Conservation (phyloP, 2,329 filamentous ascomycete genomes). For the Sarocladium brachiariae region DNA sequence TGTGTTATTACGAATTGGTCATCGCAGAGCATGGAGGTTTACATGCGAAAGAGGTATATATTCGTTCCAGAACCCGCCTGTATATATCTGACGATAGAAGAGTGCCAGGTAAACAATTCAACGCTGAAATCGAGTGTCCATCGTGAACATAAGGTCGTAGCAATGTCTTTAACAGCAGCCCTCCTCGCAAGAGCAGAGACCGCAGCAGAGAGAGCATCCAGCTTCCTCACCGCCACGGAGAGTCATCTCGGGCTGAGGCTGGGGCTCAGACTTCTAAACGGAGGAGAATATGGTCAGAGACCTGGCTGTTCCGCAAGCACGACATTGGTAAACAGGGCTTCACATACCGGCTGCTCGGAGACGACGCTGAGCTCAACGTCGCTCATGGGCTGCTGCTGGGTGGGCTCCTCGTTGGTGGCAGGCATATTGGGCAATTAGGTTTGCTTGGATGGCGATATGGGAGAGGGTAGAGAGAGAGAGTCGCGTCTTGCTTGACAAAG, state of each 20-base stretch:
- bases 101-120: background rate
- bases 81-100: background rate
- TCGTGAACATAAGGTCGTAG: constrained; percentile 3
- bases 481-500: background rate
- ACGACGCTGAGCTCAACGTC: constrained; percentile 29
- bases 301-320: too few relatives aligned
- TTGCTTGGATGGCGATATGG: background rate
- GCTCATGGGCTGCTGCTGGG: constrained; percentile 38
- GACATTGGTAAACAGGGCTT: background rate
- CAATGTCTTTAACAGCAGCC: constrained; percentile 30
- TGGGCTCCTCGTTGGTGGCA: constrained; percentile 29
- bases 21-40: too few relatives aligned
- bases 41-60: too few relatives aligned
- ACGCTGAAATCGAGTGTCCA: background rate
- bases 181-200: constrained; percentile 37
- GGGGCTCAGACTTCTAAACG: constrained; percentile 28
- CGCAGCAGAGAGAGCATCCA: constrained; percentile 39
- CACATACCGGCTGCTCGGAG: constrained; percentile 34
- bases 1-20: too few relatives aligned
- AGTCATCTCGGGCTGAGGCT: constrained; percentile 31
- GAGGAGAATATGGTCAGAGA: background rate
- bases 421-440: constrained; percentile 25
- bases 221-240: constrained; percentile 39
- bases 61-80: background rate
- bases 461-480: background rate